Evolutionary conservation across 169 alveolate species (phyloP), one percentile per base, ranked within the genome.

Genomic region (Eimeria falciformis): DNA sequence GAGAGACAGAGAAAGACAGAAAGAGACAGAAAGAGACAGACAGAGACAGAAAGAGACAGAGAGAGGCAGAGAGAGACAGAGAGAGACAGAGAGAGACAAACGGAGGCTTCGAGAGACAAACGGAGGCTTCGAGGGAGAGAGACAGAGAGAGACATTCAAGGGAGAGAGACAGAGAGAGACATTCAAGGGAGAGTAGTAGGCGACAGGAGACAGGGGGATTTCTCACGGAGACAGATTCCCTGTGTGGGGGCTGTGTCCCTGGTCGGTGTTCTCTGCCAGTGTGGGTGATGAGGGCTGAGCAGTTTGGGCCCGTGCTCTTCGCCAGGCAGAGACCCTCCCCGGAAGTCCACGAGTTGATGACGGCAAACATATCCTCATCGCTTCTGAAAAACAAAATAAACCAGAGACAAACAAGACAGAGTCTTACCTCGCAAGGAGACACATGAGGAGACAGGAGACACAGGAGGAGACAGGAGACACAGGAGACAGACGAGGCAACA

Each of bases 341-440:
- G 0, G 89, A 29, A 29, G 58, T 25, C 62, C 77, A 55, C 23
- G 53, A 17, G 86, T 92, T 92, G 33, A 92, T 56, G 18, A 92
- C 94, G 21, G 85, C 86, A 46, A 92, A 92, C 94, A 92, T 92
- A 84, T 92, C 92, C 25, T 92, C 94, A 68, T 92, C 94, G 75
- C 90, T 85, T 53, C 91, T 91, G 91, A 0, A 46, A 50, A 53
- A 11, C 33, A 40, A 78, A 45, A 17, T 12, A 0, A 7, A 0
- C 25, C 18, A 50, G 69, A 78, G 69, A 78, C 37, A 50, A 0
- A 3, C 23, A 71, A 9, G 17, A 5, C 0, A 33, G 53, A 7
- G 83, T 1, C 0, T 33, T 33, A 33, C 2, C 40, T 33, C 40
- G 0, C 40, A 1, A 55, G 66, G 27, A 55, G 66, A 14, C 66